A percentile compares a stretch with the other conserved stretches of the same genome.
phyloP scores from a whole-genome alignment of 1,284 basidiomycete genomes.

The Ceratobasidium theobromae region DNA sequence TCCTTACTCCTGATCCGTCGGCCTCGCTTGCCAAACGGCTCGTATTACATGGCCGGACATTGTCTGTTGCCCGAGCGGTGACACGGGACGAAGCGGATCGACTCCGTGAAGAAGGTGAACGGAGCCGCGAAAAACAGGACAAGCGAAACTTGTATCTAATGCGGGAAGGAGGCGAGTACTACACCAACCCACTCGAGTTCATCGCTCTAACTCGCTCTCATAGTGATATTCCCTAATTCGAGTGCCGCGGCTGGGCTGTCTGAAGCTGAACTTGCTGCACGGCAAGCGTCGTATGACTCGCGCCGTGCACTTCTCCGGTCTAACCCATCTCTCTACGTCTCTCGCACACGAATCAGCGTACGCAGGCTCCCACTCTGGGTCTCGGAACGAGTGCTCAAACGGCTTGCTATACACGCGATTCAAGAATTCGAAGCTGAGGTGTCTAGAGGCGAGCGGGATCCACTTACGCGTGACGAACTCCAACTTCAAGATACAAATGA shows the following conservation, averaged over 20 bases:
- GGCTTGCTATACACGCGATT: slow-evolving; percentile 80
- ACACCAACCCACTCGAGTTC: background rate
- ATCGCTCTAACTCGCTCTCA: background rate
- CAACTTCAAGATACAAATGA: too few species aligned
- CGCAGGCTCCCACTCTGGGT: slow-evolving; percentile 91
- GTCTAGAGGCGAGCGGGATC: slow-evolving; percentile 59
- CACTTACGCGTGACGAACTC: slow-evolving; percentile 75
- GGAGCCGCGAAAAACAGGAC: slow-evolving; percentile 84
- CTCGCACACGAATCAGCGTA: slow-evolving; percentile 89
- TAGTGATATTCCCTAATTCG: slow-evolving; percentile 85
- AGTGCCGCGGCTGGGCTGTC: slow-evolving; percentile 72
- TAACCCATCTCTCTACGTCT: slow-evolving; percentile 93
- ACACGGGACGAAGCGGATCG: slow-evolving; percentile 84
- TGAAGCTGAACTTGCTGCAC: slow-evolving; percentile 76
- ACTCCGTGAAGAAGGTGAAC: slow-evolving; percentile 84
- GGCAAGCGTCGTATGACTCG: slow-evolving; percentile 79
- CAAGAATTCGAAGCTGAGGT: slow-evolving; percentile 82
- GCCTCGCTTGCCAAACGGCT: slow-evolving; percentile 79
- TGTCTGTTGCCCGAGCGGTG: slow-evolving; percentile 89
- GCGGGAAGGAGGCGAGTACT: slow-evolving; percentile 82
- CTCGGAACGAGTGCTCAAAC: slow-evolving; percentile 86
- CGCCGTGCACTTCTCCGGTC: slow-evolving; percentile 77
- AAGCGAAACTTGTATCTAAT: slow-evolving; percentile 96
- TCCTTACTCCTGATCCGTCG: slow-evolving; percentile 94
- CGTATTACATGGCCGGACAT: slow-evolving; percentile 88